Evolutionary conservation across 768 basidiomycete genomes (phyloP).

Genomic region (Podaxis sp.): DNA sequence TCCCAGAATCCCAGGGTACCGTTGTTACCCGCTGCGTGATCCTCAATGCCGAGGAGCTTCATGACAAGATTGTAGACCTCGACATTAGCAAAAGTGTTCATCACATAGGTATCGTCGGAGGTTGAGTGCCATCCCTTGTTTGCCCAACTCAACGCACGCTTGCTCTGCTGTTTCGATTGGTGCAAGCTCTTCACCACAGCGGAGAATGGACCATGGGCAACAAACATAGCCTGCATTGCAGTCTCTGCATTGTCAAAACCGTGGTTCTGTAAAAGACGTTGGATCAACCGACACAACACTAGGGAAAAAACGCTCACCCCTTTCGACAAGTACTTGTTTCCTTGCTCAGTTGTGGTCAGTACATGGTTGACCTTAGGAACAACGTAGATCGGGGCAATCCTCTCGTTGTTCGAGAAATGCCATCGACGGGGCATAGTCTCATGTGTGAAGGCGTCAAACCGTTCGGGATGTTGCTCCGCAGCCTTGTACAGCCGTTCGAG

Average conservation of each 20-base stretch:
- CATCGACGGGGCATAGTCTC: conserved; percentile 80
- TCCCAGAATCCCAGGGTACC: conserved; percentile 87
- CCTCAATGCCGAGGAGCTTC: conserved; percentile 66
- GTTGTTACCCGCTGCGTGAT: conserved; percentile 60
- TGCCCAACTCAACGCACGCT: conserved; percentile 16
- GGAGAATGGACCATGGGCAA: conserved; percentile 90
- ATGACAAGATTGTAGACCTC: conserved; percentile 83
- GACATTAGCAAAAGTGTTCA: conserved; percentile 83
- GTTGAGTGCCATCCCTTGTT: conserved; percentile 67
- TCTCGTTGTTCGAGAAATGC: conserved; percentile 68
- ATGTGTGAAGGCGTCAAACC: conserved; percentile 77
- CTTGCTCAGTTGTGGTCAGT: conserved; percentile 64
- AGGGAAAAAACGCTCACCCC: conserved; percentile 54
- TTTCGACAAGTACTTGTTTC: conserved; percentile 62
- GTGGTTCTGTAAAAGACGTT: conserved; percentile 56
- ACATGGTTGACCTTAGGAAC: conserved; percentile 81
- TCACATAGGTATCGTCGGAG: conserved; percentile 62
- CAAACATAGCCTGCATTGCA: conserved; percentile 87
- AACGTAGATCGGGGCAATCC: conserved; percentile 89
- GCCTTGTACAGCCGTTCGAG: conserved; percentile 53
- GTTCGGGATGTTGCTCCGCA: conserved; percentile 51
- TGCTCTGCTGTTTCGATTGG: conserved; percentile 25
- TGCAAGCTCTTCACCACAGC: conserved; percentile 60
- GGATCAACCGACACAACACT: not conserved
- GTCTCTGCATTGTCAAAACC: conserved; percentile 82